These are phyloP conservation scores for Juncus inflexus DNA, from an alignment of 176 grass and related monocot species.

Conservation along the genomic window DNA sequence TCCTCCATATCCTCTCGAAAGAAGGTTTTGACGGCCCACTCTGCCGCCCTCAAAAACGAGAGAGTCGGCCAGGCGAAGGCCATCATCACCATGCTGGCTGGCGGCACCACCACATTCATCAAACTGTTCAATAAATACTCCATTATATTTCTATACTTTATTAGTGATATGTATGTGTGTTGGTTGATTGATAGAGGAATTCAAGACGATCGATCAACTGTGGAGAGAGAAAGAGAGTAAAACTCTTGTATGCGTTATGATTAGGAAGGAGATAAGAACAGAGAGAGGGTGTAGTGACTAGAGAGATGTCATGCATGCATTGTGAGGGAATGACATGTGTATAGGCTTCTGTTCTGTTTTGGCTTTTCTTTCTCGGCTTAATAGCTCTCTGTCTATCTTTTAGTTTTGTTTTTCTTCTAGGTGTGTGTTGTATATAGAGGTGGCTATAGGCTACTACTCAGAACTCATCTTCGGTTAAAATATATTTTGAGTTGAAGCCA, in stretches of 20 bases:
- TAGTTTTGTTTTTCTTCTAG: neutral
- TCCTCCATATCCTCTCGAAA: conserved; percentile 59
- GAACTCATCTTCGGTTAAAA: too few species aligned
- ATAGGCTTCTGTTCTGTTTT: conserved; percentile 4
- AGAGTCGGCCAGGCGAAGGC: conserved; percentile 86
- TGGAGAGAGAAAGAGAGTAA: conserved; percentile 6
- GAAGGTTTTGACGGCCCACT: conserved; percentile 59
- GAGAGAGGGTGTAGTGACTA: neutral
- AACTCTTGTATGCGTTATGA: conserved; percentile 3
- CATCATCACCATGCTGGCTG: conserved; percentile 94
- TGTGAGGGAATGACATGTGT: conserved; percentile 26
- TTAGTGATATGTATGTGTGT: neutral
- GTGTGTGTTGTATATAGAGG: neutral
- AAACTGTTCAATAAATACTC: conserved; percentile 45
- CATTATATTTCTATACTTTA: conserved; percentile 16
- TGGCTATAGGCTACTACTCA: too few species aligned
- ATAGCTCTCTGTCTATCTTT: conserved; percentile 1
- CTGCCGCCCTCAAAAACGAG: conserved; percentile 48
- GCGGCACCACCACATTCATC: conserved; percentile 76
- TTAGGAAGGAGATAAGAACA: conserved; percentile 8
- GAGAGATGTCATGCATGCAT: conserved; percentile 30
- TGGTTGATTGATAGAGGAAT: too few species aligned
- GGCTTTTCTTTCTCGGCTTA: conserved; percentile 1
- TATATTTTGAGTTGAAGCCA: too few species aligned
- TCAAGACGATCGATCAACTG: too few species aligned